Evolutionary conservation across 805 yeast species (phyloP), one percentile per base, ranked within the genome.

Genomic region (Sporopachydermia lactativora): DNA sequence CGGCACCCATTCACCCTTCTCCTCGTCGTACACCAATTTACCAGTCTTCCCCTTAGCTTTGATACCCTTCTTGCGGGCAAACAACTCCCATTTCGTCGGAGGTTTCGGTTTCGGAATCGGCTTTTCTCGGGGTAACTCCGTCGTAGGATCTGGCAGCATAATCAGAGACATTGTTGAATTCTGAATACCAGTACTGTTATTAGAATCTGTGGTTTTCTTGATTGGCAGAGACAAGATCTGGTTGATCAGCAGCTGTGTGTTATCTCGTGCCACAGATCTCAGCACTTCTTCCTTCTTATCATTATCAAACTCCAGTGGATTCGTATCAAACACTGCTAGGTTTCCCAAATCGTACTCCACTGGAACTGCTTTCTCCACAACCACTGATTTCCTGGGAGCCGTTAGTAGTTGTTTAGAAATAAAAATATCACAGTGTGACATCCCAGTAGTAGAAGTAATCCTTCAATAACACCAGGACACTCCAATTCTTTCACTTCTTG

Each of bases 31-130:
- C 1, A 83, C 85, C 73, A 79, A 67, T 64, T 84, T 92, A 38
- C 95, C 96, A 18, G 82, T 78, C 59, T 80, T 86, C 45, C 82
- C 83, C 69, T 83, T 88, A 63, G 94, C 73, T 62, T 81, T 69
- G 58, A 92, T 92, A 54, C 97, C 97, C 65, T 92, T 92, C 71
- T 75, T 83, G 44, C 81, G 81, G 48, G 99, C 99, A 67, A 92
- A 92, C 55, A 73, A 72, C 65, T 92, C 96, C 99, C 99, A 92
- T 65, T 79, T 86, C 49, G 98, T 88, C 51, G 77, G 82, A 42
- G 89, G 80, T 66, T 84, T 92, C 41, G 83, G 77, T 63, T 86
- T 88, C 44, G 98, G 98, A 52, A 92, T 63, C 38, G 96, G 78
- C 65, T 92, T 92, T 60, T 92, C 99, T 69, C 99, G 73, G 42